phyloP scores from a whole-genome alignment of 169 alveolate genomes.

The Cryptosporidium viatorum region DNA sequence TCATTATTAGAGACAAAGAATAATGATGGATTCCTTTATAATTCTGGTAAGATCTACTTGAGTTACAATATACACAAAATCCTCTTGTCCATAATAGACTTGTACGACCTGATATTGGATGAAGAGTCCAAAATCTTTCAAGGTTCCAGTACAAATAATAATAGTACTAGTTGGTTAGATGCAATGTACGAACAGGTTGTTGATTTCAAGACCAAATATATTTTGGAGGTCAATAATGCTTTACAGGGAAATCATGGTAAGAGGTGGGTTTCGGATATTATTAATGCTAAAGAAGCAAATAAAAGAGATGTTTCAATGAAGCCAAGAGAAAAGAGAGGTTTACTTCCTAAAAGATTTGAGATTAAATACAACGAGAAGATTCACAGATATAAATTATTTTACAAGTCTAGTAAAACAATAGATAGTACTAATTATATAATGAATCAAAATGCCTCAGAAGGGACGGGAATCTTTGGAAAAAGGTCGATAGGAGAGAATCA shows the following conservation, averaged over 20 bases:
- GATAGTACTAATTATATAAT: neutral
- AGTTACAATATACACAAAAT: conserved; percentile 39
- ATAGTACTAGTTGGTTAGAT: conserved; percentile 22
- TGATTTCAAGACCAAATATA: conserved; percentile 25
- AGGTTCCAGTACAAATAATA: neutral
- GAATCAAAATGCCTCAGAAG: neutral
- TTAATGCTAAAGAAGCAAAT: neutral
- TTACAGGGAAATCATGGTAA: neutral
- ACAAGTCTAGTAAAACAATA: neutral
- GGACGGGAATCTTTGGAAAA: neutral
- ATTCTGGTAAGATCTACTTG: neutral
- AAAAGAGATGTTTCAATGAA: neutral
- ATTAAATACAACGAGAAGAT: neutral
- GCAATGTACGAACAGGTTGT: conserved; percentile 54
- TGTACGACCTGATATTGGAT: conserved; percentile 39
- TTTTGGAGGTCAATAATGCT: conserved; percentile 2
- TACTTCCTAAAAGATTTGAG: conserved; percentile 5
- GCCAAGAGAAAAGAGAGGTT: neutral
- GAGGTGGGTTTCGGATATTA: conserved; percentile 32
- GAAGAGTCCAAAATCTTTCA: conserved; percentile 2
- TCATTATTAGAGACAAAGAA: neutral
- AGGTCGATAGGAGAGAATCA: neutral
- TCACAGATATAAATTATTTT: neutral
- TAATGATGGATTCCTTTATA: neutral
- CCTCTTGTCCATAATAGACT: conserved; percentile 25